These are phyloP conservation scores for Macrotyloma uniflorum DNA, from an alignment of 306 rosid species.

Conservation along the genomic window DNA sequence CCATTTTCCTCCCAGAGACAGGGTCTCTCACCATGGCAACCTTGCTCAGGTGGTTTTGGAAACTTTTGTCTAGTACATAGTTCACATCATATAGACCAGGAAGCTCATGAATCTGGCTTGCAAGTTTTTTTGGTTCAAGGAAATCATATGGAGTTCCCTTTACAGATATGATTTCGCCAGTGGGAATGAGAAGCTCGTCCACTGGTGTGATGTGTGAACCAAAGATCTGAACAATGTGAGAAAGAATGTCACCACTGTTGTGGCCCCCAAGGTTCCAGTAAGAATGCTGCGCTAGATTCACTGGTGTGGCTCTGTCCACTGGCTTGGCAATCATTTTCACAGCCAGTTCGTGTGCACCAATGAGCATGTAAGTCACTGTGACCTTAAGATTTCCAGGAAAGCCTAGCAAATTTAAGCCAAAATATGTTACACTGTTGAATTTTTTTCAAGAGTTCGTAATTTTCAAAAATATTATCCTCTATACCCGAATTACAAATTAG, in stretches of 20 bases:
- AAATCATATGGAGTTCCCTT: constrained; percentile 65
- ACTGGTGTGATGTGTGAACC: constrained; percentile 67
- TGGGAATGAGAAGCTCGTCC: constrained; percentile 60
- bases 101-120: constrained; percentile 43
- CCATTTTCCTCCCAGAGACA: constrained; percentile 66
- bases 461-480: not conserved
- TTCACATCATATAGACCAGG: constrained; percentile 67
- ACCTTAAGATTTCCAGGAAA: constrained; percentile 72
- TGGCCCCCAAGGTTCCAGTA: constrained; percentile 81
- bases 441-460: not conserved
- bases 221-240: constrained; percentile 55
- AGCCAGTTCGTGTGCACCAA: constrained; percentile 43
- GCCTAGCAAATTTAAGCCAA: constrained; percentile 40
- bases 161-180: constrained; percentile 40
- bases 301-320: constrained; percentile 62
- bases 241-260: constrained; percentile 61
- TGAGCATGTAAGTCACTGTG: constrained; percentile 55
- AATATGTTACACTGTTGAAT: not conserved
- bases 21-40: constrained; percentile 47
- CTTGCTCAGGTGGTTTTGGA: constrained; percentile 34
- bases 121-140: constrained; percentile 49
- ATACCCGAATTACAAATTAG: no score
- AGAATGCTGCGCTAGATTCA: constrained; percentile 70
- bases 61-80: constrained; percentile 50
- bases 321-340: constrained; percentile 64